These are phyloP conservation scores for Phaffia rhodozyma DNA, from an alignment of 1,284 basidiomycete species.

Conservation along the genomic window DNA sequence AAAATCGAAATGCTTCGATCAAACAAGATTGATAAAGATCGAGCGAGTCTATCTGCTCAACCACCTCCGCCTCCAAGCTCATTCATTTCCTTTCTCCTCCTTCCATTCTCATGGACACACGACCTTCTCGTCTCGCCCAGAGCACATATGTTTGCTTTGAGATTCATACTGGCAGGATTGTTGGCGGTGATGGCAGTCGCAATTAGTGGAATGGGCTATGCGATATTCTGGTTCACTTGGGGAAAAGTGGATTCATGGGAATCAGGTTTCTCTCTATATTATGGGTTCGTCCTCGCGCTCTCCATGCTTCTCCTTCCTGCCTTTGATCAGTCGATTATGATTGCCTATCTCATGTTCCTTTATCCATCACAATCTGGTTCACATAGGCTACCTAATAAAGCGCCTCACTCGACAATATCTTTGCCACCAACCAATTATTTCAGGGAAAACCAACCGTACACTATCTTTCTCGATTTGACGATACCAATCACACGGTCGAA, in stretches of 20 bases:
- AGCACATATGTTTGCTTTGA: background rate
- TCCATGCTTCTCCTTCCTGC: background rate
- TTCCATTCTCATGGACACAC: background rate
- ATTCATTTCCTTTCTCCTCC: too few relatives aligned
- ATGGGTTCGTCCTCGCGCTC: background rate
- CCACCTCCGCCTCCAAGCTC: too few relatives aligned
- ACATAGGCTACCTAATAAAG: background rate
- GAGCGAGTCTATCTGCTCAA: too few relatives aligned
- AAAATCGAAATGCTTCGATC: too few relatives aligned
- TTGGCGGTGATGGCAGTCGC: too few relatives aligned
- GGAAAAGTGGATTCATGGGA: background rate
- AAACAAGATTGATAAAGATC: too few relatives aligned
- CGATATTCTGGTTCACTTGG: conserved; percentile 12
- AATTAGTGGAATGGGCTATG: background rate
- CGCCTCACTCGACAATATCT: background rate
- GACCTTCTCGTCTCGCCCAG: background rate
- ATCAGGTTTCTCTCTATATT: background rate
- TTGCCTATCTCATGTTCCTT: too few relatives aligned
- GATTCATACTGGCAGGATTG: background rate
- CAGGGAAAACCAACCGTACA: conserved; percentile 8
- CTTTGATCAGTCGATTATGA: too few relatives aligned
- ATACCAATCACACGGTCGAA: conserved; percentile 4
- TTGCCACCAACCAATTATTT: background rate
- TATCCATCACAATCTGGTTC: background rate
- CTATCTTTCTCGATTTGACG: conserved; percentile 1